These are phyloP conservation scores for Excoecaria cochinchinensis DNA, from an alignment of 345 rosid species.

Conservation along the genomic window DNA sequence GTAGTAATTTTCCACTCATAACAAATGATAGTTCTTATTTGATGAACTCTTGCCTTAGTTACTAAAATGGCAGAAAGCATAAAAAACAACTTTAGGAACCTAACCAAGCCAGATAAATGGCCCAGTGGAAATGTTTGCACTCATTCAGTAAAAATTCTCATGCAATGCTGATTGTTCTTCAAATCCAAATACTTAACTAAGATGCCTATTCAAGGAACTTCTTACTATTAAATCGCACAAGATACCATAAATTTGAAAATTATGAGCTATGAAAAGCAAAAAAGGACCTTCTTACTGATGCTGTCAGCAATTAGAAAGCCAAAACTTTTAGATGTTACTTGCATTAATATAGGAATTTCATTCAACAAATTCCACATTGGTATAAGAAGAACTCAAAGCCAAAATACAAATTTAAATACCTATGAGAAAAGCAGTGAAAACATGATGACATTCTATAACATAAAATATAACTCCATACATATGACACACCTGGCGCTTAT, in stretches of 20 bases:
- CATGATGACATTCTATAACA: background rate
- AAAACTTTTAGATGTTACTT: background rate
- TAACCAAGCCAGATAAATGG: background rate
- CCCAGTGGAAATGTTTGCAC: background rate
- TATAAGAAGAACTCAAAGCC: background rate
- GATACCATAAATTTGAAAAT: background rate
- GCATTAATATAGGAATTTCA: background rate
- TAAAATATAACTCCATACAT: background rate
- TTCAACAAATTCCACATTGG: background rate
- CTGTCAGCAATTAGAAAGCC: background rate
- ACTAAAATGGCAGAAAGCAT: background rate
- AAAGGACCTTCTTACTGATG: background rate
- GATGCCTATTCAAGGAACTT: background rate
- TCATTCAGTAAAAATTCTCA: background rate
- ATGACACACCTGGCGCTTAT: constrained; percentile 84
- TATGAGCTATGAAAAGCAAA: background rate
- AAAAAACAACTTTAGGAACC: background rate
- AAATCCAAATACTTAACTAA: background rate
- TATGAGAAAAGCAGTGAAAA: background rate
- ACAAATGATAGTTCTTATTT: background rate
- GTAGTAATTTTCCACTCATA: background rate
- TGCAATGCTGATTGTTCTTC: background rate
- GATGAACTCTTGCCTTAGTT: background rate
- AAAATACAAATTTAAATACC: background rate
- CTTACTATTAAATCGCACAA: background rate